Base-by-base conservation (phyloP, 306 rosid species). In the Prunus fruticosa region DNA sequence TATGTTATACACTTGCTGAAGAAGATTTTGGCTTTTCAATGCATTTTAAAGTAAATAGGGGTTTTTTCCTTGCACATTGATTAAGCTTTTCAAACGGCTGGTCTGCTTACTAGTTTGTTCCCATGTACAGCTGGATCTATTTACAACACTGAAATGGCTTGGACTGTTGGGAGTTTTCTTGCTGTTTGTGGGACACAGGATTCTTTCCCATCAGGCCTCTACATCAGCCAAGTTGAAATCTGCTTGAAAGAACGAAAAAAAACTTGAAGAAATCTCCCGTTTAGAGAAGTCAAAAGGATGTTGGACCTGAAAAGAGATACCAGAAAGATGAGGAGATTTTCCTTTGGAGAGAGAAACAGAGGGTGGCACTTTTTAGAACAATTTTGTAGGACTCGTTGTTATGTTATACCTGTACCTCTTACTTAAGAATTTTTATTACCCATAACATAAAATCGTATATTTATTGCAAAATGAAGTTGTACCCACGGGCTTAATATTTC, bases 201-300 rank as follows among this genome's bases (percentile, higher is more conserved):
- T 79, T 75, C 99, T 93, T 49, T 92, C 98, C 81, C 90, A 93
- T 73, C 91, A 87, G 49, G 98, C 99, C 61, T 87, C 91, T 13
- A 62, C 89, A 38, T 91, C 99, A 43, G 71, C 87, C 88, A 96
- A 96, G 89, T 82, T 93, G 89, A 96, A 96, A 81, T 91, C 99
- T 69, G 91, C 97, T 75, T 96, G 90, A 93, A 78, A 32, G 88
- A 90, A 66, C 41, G 1, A 53, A 32, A 12, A 12, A 30, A 46
- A 18, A 23, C 8, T 38, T 38, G 19, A 46, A 60, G 76, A 11
- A 23, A 27, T 46, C 34, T 46, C 58, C 69, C 3, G 23, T 43
- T 58, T 41, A 25, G 38, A 72, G 22, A 3, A 34, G 8, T 25
- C 4, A 0, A 22, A 25, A 13, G 19, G 6, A 60, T 23, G 13